A percentile compares a stretch with the other conserved stretches of the same genome.
These are phyloP conservation scores for Tetragonia tetragonoides DNA, from an alignment of 148 eudicot species.

Conservation along the genomic window DNA sequence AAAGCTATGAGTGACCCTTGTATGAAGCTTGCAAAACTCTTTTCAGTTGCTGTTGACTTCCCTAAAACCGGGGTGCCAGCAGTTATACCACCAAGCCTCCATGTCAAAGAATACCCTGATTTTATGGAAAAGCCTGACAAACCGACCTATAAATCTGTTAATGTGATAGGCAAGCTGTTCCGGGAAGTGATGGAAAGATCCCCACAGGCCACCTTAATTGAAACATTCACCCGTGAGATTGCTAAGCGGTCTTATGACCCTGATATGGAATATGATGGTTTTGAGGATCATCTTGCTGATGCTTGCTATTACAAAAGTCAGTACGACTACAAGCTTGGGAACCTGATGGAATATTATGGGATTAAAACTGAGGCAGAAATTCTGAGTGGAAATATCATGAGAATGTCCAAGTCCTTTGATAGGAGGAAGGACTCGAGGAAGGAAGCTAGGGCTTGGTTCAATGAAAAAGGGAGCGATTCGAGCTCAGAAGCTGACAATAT, in stretches of 20 bases:
- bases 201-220: conserved; percentile 24
- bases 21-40: conserved; percentile 59
- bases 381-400: conserved; percentile 44
- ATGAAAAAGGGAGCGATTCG: conserved; percentile 4
- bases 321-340: conserved; percentile 45
- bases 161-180: conserved; percentile 44
- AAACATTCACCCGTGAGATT: conserved; percentile 30
- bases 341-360: conserved; percentile 47
- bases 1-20: conserved; percentile 62
- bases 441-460: conserved; percentile 45
- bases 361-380: conserved; percentile 49
- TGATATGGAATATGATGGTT: conserved; percentile 45
- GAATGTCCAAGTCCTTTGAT: conserved; percentile 39
- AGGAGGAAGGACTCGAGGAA: conserved; percentile 45
- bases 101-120: conserved; percentile 58
- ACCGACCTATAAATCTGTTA: conserved; percentile 35
- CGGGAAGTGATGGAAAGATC: conserved; percentile 39
- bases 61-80: conserved; percentile 83
- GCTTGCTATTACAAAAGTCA: conserved; percentile 37
- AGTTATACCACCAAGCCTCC: conserved; percentile 42
- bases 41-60: conserved; percentile 77
- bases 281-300: conserved; percentile 34
- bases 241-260: conserved; percentile 34
- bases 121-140: conserved; percentile 53
- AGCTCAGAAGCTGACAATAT: conserved; percentile 9